Base-by-base conservation (phyloP, 768 basidiomycete genomes). In the Astraeus odoratus region DNA sequence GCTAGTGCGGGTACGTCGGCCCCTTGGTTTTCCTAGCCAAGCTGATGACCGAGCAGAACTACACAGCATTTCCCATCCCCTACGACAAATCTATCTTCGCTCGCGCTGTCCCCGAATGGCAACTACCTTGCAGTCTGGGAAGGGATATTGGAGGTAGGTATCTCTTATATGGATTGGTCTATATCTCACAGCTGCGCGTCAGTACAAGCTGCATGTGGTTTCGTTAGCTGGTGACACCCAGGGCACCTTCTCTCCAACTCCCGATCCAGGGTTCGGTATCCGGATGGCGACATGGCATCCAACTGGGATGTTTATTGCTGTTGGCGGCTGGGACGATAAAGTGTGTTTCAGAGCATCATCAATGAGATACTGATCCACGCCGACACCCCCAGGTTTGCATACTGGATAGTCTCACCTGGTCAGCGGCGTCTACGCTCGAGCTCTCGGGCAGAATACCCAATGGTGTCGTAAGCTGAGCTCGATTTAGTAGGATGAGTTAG, bases 311-410 rank as follows among this genome's bases (percentile, higher is more conserved):
- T 93, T 86, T 59, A 67, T 96, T 8, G 86, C 83, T 2, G 72
- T 93, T 0, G 82, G 80, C 10, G 93, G 93, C 9, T 93, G 85
- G 80, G 91, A 94, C 64, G 90, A 93, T 55, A 89, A 85, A 66
- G 90, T 86, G 44, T 33, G 67, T 52, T 3, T 18, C 27, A 42
- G 24, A 25, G 13, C 31, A 4, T 42, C 10, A 4, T 36, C 37
- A 44, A 20, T 43, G 38, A 25, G 25, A 44, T 29, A 15, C 6
- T 15, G 23, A n/a, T 13, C 16, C n/a, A 18, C 16, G 27, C 26
- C 29, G 26, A 41, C 25, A 8, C 35, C 30, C 43, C 44, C 25
- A 92, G 90, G 70, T 92, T 23, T 71, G 89, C 50, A 73, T 92
- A 47, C 68, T 93, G 25, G 85, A 87, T 56, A 77, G 74, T 51